Conservation (phyloP, 768 basidiomycete species). For the Leucosporidium scottii region DNA sequence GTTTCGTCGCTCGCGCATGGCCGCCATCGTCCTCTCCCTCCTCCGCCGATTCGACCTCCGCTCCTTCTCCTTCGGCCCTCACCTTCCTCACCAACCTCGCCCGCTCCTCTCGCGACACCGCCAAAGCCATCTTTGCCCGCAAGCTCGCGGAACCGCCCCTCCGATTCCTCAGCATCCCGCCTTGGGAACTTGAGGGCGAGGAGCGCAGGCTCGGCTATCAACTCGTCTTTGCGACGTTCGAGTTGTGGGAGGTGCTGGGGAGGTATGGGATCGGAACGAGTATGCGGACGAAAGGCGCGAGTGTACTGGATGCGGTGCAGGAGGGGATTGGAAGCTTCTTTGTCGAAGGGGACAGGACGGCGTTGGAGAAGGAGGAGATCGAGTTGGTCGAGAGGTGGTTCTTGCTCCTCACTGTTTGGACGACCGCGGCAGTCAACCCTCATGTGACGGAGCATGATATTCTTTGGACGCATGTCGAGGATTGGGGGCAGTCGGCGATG, state of each 20-base stretch:
- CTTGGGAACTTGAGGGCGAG: constrained; percentile 40
- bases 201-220: constrained; percentile 46
- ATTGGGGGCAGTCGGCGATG: constrained; percentile 60
- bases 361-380: constrained; percentile 42
- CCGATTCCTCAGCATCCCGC: constrained; percentile 61
- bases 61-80: constrained; percentile 48
- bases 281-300: constrained; percentile 11
- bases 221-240: constrained; percentile 51
- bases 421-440: constrained; percentile 76
- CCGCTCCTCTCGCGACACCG: constrained; percentile 61
- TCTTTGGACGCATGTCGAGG: constrained; percentile 77
- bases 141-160: constrained; percentile 57
- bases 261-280: constrained; percentile 54
- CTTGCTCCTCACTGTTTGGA: constrained; percentile 63
- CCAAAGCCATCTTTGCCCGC: constrained; percentile 51
- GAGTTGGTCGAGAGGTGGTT: constrained; percentile 52
- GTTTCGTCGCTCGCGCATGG: constrained; percentile 18
- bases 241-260: constrained; percentile 59
- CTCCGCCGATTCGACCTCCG: background rate
- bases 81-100: constrained; percentile 56
- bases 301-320: constrained; percentile 10
- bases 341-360: background rate
- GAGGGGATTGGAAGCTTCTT: constrained; percentile 8
- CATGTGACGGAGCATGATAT: constrained; percentile 81
- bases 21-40: background rate